Percentiles rank a stretch among this genome's conserved stretches.
These are phyloP conservation scores for Blastomyces parvus DNA, from an alignment of 2,329 filamentous ascomycete genomes.

Conservation along the genomic window DNA sequence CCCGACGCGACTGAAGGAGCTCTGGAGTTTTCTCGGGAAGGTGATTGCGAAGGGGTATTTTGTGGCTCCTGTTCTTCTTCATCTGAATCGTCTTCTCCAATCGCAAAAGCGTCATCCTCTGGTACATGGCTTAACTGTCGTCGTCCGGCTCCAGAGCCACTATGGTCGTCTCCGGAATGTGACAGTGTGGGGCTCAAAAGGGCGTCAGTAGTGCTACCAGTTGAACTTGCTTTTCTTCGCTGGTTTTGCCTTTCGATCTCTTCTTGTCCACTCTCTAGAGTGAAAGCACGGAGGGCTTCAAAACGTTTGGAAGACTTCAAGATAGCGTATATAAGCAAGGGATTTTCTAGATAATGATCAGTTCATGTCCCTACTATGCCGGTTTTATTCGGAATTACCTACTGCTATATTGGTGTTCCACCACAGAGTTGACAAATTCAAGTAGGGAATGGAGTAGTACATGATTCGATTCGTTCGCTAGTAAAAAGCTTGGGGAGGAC, in stretches of 20 bases:
- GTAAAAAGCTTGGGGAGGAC: conserved; percentile 83
- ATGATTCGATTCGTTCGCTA: conserved; percentile 89
- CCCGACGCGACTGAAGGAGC: conserved; percentile 60
- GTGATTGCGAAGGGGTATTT: conserved; percentile 52
- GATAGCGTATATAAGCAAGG: conserved; percentile 69
- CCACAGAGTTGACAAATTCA: conserved; percentile 77
- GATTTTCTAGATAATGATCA: conserved; percentile 52
- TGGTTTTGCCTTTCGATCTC: conserved; percentile 76
- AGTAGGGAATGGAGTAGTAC: conserved; percentile 68
- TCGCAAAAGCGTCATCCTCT: conserved; percentile 71
- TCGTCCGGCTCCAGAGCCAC: conserved; percentile 42
- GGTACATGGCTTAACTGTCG: conserved; percentile 58
- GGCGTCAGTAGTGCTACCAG: conserved; percentile 26
- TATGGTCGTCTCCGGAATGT: conserved; percentile 34
- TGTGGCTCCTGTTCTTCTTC: conserved; percentile 53
- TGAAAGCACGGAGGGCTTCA: conserved; percentile 76
- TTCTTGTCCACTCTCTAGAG: conserved; percentile 80
- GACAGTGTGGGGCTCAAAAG: conserved; percentile 29
- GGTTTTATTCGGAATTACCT: conserved; percentile 27
- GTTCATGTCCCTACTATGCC: conserved; percentile 7
- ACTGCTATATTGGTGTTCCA: conserved; percentile 81
- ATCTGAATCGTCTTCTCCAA: conserved; percentile 68
- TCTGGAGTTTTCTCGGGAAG: conserved; percentile 46
- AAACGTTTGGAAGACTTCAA: conserved; percentile 73
- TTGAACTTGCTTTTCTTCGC: conserved; percentile 52